phyloP scores from a whole-genome alignment of 768 basidiomycete genomes.

The Phanerochaete carnosa region DNA sequence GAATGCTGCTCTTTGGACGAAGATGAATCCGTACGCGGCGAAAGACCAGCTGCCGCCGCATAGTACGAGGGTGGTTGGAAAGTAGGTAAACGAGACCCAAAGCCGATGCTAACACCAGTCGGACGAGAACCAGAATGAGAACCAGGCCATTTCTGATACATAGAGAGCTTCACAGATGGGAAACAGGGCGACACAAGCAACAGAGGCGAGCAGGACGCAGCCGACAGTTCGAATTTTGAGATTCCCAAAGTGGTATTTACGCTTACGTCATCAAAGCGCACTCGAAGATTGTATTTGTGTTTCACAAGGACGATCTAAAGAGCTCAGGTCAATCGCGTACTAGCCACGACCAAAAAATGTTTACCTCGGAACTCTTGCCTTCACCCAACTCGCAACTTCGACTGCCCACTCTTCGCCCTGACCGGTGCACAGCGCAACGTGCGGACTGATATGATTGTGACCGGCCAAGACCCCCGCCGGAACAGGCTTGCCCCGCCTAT shows the following conservation, averaged over 20 bases:
- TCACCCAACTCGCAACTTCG: conserved; percentile 32
- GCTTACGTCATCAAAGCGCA: conserved; percentile 1
- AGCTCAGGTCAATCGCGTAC: not conserved
- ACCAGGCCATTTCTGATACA: conserved; percentile 4
- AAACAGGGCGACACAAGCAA: not conserved
- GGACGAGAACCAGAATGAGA: not conserved
- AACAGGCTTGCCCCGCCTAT: conserved; percentile 30
- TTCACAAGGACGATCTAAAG: not conserved
- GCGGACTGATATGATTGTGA: conserved; percentile 64
- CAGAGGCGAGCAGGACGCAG: not conserved
- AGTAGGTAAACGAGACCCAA: conserved; percentile 19
- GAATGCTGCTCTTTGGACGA: not conserved
- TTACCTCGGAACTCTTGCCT: conserved; percentile 1
- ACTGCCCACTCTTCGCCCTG: conserved; percentile 63
- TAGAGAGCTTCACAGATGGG: not conserved
- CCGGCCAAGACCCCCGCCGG: conserved; percentile 37
- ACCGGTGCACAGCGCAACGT: conserved; percentile 47
- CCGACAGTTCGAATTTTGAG: not conserved
- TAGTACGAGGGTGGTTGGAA: conserved; percentile 35
- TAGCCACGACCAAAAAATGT: not conserved
- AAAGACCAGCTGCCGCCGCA: conserved; percentile 31
- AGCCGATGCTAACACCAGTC: not conserved
- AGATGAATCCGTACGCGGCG: not conserved
- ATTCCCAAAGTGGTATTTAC: not conserved
- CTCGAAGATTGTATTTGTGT: not conserved